Conservation (phyloP, 2,329 filamentous ascomycete genomes). For the Colletotrichum limetticola region DNA sequence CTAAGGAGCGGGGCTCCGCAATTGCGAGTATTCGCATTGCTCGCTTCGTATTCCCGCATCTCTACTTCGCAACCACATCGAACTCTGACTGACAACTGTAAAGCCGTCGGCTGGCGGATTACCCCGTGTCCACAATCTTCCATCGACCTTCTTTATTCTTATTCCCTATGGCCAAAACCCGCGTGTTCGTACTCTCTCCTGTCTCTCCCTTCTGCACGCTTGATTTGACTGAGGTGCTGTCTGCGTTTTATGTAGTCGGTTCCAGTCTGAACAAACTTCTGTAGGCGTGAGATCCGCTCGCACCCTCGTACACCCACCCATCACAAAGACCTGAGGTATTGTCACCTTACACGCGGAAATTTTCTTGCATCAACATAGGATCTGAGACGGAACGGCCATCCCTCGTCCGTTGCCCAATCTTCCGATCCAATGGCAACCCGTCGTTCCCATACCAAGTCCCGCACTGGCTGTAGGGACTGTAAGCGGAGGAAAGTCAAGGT, state of each 20-base stretch:
- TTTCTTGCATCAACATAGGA: not conserved
- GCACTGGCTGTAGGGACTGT: slow-evolving; percentile 45
- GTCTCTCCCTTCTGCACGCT: not conserved
- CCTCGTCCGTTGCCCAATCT: not conserved
- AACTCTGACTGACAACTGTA: slow-evolving; percentile 6
- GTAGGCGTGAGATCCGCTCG: not conserved
- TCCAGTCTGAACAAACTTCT: no score
- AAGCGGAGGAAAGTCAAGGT: slow-evolving; percentile 48
- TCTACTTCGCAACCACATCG: not conserved
- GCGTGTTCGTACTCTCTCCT: slow-evolving; percentile 10
- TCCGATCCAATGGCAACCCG: slow-evolving; percentile 32
- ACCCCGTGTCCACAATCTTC: not conserved
- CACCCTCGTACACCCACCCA: not conserved
- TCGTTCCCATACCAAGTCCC: slow-evolving; percentile 47
- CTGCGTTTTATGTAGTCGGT: not conserved
- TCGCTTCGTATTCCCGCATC: not conserved
- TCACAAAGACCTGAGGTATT: not conserved
- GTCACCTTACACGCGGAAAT: not conserved
- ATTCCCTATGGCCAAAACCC: slow-evolving; percentile 8
- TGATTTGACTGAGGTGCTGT: not conserved
- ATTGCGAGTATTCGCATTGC: slow-evolving; percentile 29
- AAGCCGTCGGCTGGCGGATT: not conserved
- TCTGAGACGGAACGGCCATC: not conserved
- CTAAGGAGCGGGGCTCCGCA: not conserved
- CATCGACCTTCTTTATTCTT: not conserved